phyloP scores from a whole-genome alignment of 192 early-diverging fungal genomes.

The Phlyctochytrium arcticum region DNA sequence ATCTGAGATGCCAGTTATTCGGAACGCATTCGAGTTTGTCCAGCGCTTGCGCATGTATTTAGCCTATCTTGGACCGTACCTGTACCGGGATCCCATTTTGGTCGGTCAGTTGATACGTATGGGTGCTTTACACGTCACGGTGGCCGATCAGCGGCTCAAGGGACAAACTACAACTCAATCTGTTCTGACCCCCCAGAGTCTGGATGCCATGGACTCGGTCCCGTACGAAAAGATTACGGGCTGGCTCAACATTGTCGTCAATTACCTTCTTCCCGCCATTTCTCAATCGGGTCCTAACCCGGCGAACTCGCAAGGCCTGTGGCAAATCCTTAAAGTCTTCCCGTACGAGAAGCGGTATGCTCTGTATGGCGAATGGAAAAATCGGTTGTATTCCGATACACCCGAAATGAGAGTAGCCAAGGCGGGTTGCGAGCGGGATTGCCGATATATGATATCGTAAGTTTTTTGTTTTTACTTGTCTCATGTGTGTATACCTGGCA shows the following conservation, averaged over 20 bases:
- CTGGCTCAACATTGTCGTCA: slow-evolving; percentile 42
- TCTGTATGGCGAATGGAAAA: slow-evolving; percentile 79
- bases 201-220: background rate
- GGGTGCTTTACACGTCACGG: slow-evolving; percentile 32
- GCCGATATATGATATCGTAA: slow-evolving; percentile 54
- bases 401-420: slow-evolving; percentile 51
- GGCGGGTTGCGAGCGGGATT: slow-evolving; percentile 48
- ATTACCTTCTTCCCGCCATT: slow-evolving; percentile 65
- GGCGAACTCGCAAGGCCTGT: slow-evolving; percentile 57
- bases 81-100: slow-evolving; percentile 39
- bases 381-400: slow-evolving; percentile 46
- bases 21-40: slow-evolving; percentile 14
- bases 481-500: too few relatives aligned
- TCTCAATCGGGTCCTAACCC: slow-evolving; percentile 62
- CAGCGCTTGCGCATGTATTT: slow-evolving; percentile 24
- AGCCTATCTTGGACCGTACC: slow-evolving; percentile 32
- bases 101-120: slow-evolving; percentile 44
- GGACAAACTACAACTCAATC: background rate
- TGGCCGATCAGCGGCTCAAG: background rate
- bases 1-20: slow-evolving; percentile 30
- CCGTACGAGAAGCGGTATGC: slow-evolving; percentile 60
- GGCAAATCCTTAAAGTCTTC: slow-evolving; percentile 58
- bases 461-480: too few relatives aligned
- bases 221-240: slow-evolving; percentile 13
- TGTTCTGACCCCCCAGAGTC: background rate